Evolutionary conservation across 139 green algal species (phyloP).

Genomic region (Astrephomene gubernaculifera): DNA sequence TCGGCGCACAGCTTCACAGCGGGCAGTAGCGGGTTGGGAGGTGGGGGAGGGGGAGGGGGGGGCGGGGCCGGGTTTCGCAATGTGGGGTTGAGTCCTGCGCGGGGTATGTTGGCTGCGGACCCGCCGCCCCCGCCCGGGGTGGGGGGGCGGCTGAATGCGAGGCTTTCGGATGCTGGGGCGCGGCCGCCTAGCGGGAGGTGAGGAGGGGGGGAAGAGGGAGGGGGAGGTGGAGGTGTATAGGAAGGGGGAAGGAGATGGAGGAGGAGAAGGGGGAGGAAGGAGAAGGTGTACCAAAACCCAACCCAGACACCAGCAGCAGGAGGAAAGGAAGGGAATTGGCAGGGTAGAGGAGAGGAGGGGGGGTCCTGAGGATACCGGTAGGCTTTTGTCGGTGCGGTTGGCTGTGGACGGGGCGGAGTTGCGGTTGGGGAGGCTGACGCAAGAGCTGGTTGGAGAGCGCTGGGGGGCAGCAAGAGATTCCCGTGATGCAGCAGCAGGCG

Average conservation of each 20-base stretch:
- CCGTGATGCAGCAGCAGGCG: too few species aligned
- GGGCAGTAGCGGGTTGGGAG: too few species aligned
- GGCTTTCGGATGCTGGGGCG: conserved; percentile 19
- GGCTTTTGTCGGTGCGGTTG: too few species aligned
- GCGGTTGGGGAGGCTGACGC: too few species aligned
- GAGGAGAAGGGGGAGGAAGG: not conserved
- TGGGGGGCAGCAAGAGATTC: too few species aligned
- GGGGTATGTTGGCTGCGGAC: conserved; percentile 29
- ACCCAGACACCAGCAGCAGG: too few species aligned
- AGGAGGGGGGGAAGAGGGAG: not conserved
- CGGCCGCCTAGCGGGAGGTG: not conserved
- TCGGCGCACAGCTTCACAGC: too few species aligned
- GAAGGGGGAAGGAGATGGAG: not conserved
- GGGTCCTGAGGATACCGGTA: too few species aligned
- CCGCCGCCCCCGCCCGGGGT: not conserved
- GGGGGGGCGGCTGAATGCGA: not conserved
- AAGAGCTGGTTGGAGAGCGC: too few species aligned
- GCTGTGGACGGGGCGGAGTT: too few species aligned
- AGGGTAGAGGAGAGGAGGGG: not conserved
- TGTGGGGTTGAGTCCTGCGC: conserved; percentile 4
- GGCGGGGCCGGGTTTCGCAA: not conserved
- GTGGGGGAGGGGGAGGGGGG: not conserved
- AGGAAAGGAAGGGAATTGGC: not conserved
- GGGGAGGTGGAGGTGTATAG: not conserved
- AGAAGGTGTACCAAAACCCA: too few species aligned